These are phyloP conservation scores for Centrapalus pauciflorus DNA, from an alignment of 129 eudicot genomes.

Conservation along the genomic window DNA sequence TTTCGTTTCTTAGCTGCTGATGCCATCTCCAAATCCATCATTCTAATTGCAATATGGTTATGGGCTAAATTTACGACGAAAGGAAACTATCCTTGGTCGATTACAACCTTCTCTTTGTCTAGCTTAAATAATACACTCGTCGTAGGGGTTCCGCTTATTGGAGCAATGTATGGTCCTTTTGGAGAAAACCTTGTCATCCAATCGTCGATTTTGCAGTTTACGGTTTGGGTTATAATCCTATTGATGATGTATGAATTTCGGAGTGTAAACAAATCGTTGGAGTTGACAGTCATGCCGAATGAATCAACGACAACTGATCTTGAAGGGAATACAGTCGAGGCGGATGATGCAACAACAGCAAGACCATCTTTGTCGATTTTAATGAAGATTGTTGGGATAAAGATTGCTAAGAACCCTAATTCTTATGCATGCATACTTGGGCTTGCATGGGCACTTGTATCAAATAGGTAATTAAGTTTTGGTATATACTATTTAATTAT, in stretches of 20 bases:
- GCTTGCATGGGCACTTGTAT: slow-evolving; percentile 58
- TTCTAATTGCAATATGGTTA: slow-evolving; percentile 22
- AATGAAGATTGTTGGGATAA: slow-evolving; percentile 51
- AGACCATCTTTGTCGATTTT: slow-evolving; percentile 37
- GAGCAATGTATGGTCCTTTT: slow-evolving; percentile 50
- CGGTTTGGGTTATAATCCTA: slow-evolving; percentile 40
- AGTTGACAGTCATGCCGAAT: background rate
- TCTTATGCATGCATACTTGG: slow-evolving; percentile 74
- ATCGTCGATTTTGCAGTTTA: slow-evolving; percentile 40
- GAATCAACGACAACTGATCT: slow-evolving; percentile 22
- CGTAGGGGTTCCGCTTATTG: slow-evolving; percentile 56
- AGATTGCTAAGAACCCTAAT: slow-evolving; percentile 68
- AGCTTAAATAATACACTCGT: slow-evolving; percentile 49
- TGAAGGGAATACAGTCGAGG: slow-evolving; percentile 12
- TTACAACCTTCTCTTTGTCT: slow-evolving; percentile 50
- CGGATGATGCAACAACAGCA: background rate
- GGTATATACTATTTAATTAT: too few relatives aligned
- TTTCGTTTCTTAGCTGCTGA: slow-evolving; percentile 44
- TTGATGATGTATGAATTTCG: slow-evolving; percentile 39
- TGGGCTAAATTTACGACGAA: slow-evolving; percentile 50
- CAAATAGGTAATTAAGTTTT: slow-evolving; percentile 63
- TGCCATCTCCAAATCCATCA: slow-evolving; percentile 32
- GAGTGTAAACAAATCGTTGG: slow-evolving; percentile 18
- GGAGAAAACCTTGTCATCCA: slow-evolving; percentile 50
- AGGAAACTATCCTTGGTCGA: slow-evolving; percentile 50